Percentiles rank a stretch among this genome's conserved stretches.
Conservation (phyloP, 306 rosid genomes). For the Dicorynia guianensis region DNA sequence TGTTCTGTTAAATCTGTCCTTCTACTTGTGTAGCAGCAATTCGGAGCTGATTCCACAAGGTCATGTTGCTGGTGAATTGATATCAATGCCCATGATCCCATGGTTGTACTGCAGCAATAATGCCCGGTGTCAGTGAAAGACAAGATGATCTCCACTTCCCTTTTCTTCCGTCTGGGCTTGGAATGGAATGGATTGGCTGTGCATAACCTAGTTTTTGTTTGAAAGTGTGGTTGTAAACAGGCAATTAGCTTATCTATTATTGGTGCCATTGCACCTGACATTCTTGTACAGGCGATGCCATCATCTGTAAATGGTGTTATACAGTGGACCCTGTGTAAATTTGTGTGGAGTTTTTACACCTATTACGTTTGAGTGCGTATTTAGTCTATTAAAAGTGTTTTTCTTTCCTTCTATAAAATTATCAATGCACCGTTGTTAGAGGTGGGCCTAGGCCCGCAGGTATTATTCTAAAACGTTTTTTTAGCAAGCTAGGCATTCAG, state of each 20-base stretch:
- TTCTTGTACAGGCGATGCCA: too few species aligned
- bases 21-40: constrained; percentile 2
- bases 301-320: too few species aligned
- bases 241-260: not conserved
- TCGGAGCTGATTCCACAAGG: constrained; percentile 1
- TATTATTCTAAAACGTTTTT: not conserved
- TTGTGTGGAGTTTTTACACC: too few species aligned
- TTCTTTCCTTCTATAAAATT: not conserved
- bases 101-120: not conserved
- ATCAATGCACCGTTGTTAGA: not conserved
- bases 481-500: not conserved
- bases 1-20: not conserved
- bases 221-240: constrained; percentile 2
- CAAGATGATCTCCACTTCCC: constrained; percentile 6
- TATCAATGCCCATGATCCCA: not conserved
- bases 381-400: too few species aligned
- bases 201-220: not conserved
- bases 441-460: not conserved
- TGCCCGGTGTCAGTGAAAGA: constrained; percentile 34
- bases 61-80: not conserved
- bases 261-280: not conserved
- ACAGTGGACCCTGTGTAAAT: too few species aligned
- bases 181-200: constrained; percentile 34
- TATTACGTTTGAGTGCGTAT: too few species aligned
- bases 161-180: constrained; percentile 15